Evolutionary conservation across 2,329 filamentous ascomycete genomes (phyloP), one percentile per base, ranked within the genome.

Genomic region (Fusarium heterosporum): DNA sequence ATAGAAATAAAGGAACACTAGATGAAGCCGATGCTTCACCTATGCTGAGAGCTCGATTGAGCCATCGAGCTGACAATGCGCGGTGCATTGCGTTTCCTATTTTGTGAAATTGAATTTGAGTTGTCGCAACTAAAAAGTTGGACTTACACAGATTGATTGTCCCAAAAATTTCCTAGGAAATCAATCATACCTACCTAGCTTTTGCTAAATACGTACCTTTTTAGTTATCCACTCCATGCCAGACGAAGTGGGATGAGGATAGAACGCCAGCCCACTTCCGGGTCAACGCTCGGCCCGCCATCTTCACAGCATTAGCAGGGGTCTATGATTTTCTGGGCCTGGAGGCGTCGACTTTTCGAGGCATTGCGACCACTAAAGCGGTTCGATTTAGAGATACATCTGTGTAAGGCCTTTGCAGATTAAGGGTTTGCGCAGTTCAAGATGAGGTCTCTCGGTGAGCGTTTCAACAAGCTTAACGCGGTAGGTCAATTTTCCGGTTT

Each of bases 381-480:
- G 40, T 46, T 64, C 66, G 28, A 60, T 50, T 42, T 45, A 19
- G 46, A 50, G 55, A 64, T 55, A 66, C 55, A 30, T 40, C 28
- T 55, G 64, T 62, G 48, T 57, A 59, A 40, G 41, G 58, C 59
- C 66, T 71, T 71, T 58, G 36, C 51, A 43, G 32, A 60, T 59
- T 50, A 46, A 61, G 61, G 66, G 49, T 43, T 50, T 53, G 42
- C 54, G 52, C 64, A 49, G 43, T 61, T 47, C 73, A 78, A 69
- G 28, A 80, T 80, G 78, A 75, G 78, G 69, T 76, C 82, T 68
- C 78, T 91, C 80, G 77, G 86, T 74, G 87, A 88, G 80, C 90
- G 93, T 73, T 89, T 93, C 86, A 88, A 90, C 77, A 88, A 88
- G 79, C 82, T 96, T 76, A 89, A 88, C 78, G 83, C 86, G 78